Evolutionary conservation across 352 stramenopile genomes (phyloP).

Genomic region (Phytophthora sojae): DNA sequence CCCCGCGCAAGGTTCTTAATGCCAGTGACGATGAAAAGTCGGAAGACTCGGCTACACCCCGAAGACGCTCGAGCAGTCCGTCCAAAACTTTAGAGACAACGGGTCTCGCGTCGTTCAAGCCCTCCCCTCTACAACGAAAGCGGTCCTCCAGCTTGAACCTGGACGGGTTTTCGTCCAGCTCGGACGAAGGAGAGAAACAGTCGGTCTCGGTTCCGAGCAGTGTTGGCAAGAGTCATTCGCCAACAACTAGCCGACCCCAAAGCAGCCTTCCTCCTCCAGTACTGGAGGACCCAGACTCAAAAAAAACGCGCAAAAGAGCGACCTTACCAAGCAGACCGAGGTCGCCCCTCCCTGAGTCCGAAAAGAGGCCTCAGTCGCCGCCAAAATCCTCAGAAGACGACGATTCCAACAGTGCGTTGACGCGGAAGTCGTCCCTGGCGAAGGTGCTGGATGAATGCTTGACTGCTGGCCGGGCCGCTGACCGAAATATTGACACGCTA

Average conservation of each 20-base stretch:
- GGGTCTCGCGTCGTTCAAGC: background rate
- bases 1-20: background rate
- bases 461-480: background rate
- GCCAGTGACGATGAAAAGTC: conserved; percentile 1
- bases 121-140: conserved; percentile 3
- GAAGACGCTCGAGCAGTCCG: conserved; percentile 10
- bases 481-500: background rate
- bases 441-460: conserved; percentile 38
- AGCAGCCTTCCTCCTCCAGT: no score
- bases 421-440: conserved; percentile 29
- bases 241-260: background rate
- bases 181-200: conserved; percentile 7
- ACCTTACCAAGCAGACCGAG: background rate
- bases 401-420: conserved; percentile 5
- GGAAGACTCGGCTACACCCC: background rate
- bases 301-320: background rate
- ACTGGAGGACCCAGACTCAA: background rate
- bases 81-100: conserved; percentile 1
- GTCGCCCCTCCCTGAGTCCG: background rate
- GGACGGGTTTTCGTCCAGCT: conserved; percentile 11
- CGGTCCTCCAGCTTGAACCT: conserved; percentile 15
- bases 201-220: background rate
- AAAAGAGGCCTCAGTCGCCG: background rate
- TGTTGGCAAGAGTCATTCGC: background rate
- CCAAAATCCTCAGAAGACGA: background rate